Percentiles rank a stretch among this genome's conserved stretches.
Evolutionary conservation across 495 filamentous ascomycete genomes (phyloP).

Genomic region (Neurospora sp.): DNA sequence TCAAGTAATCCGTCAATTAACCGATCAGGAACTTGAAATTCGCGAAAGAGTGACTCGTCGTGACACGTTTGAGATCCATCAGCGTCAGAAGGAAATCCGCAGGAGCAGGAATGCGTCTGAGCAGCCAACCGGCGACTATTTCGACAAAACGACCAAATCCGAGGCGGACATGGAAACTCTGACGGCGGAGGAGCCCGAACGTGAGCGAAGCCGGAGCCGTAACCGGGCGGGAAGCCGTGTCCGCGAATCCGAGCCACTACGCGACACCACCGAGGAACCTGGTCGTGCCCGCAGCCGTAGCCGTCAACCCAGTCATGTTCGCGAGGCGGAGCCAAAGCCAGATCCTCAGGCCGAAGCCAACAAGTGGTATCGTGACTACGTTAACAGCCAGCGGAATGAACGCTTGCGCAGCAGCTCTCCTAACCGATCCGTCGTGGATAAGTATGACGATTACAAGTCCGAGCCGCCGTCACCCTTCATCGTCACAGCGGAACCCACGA

Average conservation of each 20-base stretch:
- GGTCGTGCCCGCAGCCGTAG: not conserved
- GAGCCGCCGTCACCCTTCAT: constrained; percentile 26
- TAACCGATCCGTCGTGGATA: constrained; percentile 37
- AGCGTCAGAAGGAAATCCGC: constrained; percentile 15
- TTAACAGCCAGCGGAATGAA: constrained; percentile 10
- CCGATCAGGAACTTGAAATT: constrained; percentile 9
- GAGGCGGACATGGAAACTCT: constrained; percentile 24
- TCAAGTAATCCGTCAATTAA: not conserved
- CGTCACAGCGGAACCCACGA: not conserved
- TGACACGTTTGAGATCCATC: constrained; percentile 30
- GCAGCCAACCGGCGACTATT: constrained; percentile 21
- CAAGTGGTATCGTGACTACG: constrained; percentile 36
- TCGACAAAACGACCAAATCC: constrained; percentile 27
- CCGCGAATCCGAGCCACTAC: constrained; percentile 3
- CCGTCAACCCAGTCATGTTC: not conserved
- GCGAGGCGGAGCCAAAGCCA: not conserved
- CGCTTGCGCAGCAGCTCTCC: constrained; percentile 36
- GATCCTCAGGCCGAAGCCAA: constrained; percentile 36
- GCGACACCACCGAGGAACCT: not conserved
- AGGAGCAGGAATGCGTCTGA: constrained; percentile 1
- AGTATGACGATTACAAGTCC: constrained; percentile 31
- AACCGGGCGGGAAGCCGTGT: constrained; percentile 12
- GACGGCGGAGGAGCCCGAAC: constrained; percentile 20
- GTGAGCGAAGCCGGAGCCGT: not conserved
- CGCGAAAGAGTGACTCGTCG: constrained; percentile 27